Conservation (phyloP, 768 basidiomycete genomes). For the Panus rudis region DNA sequence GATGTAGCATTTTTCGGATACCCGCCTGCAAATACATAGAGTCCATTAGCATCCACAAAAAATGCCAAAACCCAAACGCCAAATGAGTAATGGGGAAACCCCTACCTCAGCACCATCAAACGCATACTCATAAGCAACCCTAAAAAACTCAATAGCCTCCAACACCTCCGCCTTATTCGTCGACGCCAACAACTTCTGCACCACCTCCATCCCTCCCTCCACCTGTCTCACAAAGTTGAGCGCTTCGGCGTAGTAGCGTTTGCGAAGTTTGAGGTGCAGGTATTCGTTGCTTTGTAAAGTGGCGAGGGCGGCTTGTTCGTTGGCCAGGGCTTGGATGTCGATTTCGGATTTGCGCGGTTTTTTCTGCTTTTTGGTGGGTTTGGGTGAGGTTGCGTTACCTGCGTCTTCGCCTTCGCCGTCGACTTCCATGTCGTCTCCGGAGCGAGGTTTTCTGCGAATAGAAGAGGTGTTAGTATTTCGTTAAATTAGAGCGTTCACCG, state of each 20-base stretch:
- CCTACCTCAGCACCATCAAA: conserved; percentile 70
- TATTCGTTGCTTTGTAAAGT: conserved; percentile 61
- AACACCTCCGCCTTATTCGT: conserved; percentile 80
- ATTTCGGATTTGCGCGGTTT: conserved; percentile 63
- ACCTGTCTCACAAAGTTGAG: conserved; percentile 72
- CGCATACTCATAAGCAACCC: conserved; percentile 72
- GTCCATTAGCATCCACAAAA: background rate
- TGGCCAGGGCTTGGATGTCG: conserved; percentile 59
- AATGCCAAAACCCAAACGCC: background rate
- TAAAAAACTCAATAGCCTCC: conserved; percentile 88
- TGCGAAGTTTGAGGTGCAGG: conserved; percentile 61
- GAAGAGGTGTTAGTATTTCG: conserved; percentile 11
- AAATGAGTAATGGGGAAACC: background rate
- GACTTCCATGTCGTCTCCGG: conserved; percentile 32
- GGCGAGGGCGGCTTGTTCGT: conserved; percentile 67
- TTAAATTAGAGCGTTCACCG: conserved; percentile 8
- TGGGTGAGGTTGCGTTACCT: conserved; percentile 27
- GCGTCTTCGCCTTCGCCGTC: conserved; percentile 33
- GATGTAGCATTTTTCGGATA: conserved; percentile 92
- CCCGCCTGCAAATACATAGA: conserved; percentile 46
- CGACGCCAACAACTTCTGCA: conserved; percentile 77
- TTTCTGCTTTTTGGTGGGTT: conserved; percentile 34
- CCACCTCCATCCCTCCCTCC: conserved; percentile 60
- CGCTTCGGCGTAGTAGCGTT: conserved; percentile 83
- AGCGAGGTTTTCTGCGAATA: conserved; percentile 16